Percentiles rank a stretch among this genome's conserved stretches.
These are phyloP conservation scores for Mucor lusitanicus DNA, from an alignment of 371 early-diverging fungal genomes.

Conservation along the genomic window DNA sequence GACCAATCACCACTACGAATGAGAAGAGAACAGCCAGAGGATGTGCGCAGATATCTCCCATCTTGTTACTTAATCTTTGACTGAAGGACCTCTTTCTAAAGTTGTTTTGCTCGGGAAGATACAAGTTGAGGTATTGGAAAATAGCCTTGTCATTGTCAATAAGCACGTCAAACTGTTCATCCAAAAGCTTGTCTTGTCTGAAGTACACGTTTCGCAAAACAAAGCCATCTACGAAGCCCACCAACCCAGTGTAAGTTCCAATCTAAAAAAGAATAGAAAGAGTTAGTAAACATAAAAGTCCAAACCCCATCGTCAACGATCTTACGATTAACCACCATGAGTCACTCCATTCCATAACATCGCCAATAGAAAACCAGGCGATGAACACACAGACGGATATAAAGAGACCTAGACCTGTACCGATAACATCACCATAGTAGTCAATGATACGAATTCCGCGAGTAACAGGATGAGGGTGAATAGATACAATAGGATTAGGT, in stretches of 20 bases:
- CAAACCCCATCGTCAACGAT: too few species aligned
- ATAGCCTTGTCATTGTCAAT: constrained; percentile 5
- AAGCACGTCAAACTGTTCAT: constrained; percentile 17
- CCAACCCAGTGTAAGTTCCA: constrained; percentile 31
- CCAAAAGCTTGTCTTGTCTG: constrained; percentile 13
- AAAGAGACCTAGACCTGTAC: constrained; percentile 18
- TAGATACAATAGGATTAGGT: constrained; percentile 17
- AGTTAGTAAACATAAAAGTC: too few species aligned
- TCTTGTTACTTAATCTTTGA: constrained; percentile 6
- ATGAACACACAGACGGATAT: constrained; percentile 15
- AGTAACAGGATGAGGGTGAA: constrained; percentile 7
- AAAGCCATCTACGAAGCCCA: constrained; percentile 28
- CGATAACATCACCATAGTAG: constrained; percentile 29
- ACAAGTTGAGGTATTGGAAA: constrained; percentile 14
- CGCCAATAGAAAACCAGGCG: constrained; percentile 7
- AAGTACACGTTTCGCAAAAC: constrained; percentile 26
- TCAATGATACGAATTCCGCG: constrained; percentile 16
- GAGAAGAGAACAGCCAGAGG: constrained; percentile 11
- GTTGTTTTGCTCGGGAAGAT: not conserved
- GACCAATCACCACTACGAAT: constrained; percentile 7
- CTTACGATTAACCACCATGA: not conserved
- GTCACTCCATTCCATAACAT: not conserved
- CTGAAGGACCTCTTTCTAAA: not conserved
- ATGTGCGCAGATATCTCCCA: constrained; percentile 19
- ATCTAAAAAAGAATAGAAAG: not conserved